Evolutionary conservation across 2,329 filamentous ascomycete genomes (phyloP).

Genomic region (Hypoxylon sp.): DNA sequence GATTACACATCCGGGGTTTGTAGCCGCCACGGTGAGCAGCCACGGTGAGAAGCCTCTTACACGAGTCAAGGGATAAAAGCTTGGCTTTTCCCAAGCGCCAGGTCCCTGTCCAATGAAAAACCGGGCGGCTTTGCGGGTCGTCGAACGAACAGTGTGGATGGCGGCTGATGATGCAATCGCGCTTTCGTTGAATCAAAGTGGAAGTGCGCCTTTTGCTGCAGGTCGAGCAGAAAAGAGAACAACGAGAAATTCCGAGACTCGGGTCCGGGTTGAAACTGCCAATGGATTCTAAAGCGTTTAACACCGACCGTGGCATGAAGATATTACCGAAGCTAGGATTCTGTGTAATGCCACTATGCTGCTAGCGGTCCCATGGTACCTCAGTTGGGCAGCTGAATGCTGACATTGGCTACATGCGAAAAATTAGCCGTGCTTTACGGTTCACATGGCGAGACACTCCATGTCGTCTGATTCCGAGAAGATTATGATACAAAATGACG

Average conservation of each 20-base stretch:
- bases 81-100: constrained; percentile 30
- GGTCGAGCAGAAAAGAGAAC: constrained; percentile 22
- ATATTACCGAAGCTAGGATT: constrained; percentile 13
- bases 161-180: constrained; percentile 43
- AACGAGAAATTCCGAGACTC: constrained; percentile 33
- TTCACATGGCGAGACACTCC: constrained; percentile 23
- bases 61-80: constrained; percentile 21
- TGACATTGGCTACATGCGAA: constrained; percentile 5
- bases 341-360: not conserved
- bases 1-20: not conserved
- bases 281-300: constrained; percentile 10
- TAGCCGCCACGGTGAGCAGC: constrained; percentile 16
- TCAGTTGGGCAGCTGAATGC: not conserved
- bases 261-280: constrained; percentile 18
- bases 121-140: constrained; percentile 14
- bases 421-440: not conserved
- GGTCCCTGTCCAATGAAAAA: constrained; percentile 34
- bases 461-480: constrained; percentile 21
- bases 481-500: constrained; percentile 37
- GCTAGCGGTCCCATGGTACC: not conserved
- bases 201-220: constrained; percentile 24
- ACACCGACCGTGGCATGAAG: constrained; percentile 18
- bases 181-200: constrained; percentile 21
- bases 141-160: constrained; percentile 19
- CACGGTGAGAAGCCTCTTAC: constrained; percentile 20